These are phyloP conservation scores for Cercospora berteroae DNA, from an alignment of 2,329 filamentous ascomycete genomes.

Conservation along the genomic window DNA sequence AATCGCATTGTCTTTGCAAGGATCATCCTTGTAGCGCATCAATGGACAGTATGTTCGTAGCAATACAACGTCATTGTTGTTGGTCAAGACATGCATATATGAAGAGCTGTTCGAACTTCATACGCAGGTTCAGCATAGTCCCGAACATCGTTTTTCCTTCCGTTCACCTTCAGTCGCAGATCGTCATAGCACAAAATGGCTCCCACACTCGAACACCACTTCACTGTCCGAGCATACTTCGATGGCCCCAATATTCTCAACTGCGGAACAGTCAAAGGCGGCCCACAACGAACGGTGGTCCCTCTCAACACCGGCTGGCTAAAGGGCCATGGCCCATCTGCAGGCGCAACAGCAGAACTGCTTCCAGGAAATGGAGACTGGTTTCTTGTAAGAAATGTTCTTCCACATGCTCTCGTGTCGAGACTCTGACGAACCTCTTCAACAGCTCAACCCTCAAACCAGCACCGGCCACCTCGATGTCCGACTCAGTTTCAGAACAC, in stretches of 20 bases:
- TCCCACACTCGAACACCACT: conserved; percentile 6
- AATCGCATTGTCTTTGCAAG: not conserved
- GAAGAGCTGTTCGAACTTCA: not conserved
- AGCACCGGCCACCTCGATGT: conserved; percentile 8
- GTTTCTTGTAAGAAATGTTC: not conserved
- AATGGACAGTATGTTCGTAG: not conserved
- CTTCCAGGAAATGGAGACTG: conserved; percentile 11
- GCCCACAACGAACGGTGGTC: conserved; percentile 2
- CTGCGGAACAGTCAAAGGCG: conserved; percentile 5
- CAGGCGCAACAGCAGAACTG: conserved; percentile 1
- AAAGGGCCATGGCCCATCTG: not conserved
- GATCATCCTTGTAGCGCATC: not conserved
- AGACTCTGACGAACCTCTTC: not conserved
- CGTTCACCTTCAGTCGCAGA: not conserved
- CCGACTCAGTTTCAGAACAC: conserved; percentile 10
- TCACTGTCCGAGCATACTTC: conserved; percentile 13
- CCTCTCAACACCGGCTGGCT: conserved; percentile 9
- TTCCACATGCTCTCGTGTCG: not conserved
- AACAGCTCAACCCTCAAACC: conserved; percentile 7
- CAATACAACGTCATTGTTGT: not conserved
- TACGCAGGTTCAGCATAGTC: not conserved
- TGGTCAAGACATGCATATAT: not conserved
- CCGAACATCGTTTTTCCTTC: not conserved
- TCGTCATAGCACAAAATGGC: not conserved
- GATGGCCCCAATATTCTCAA: conserved; percentile 11